A percentile compares a stretch with the other conserved stretches of the same genome.
Conservation (phyloP, 257 asterid species). For the Forsythia viridissima region DNA sequence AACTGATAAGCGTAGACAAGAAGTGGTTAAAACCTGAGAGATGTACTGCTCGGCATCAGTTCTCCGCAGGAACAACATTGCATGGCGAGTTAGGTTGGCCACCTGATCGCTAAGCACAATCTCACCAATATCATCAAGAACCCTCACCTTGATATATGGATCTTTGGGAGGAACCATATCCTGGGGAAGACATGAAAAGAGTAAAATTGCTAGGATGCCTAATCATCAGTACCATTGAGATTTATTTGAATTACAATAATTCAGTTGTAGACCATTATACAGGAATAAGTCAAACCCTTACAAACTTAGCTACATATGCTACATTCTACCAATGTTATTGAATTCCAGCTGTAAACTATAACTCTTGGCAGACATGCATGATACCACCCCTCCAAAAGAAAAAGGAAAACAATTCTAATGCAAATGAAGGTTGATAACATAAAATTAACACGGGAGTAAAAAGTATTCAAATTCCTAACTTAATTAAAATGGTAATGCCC, state of each 20-base stretch:
- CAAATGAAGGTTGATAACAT: not conserved
- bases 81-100: conserved; percentile 74
- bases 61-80: conserved; percentile 86
- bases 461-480: not conserved
- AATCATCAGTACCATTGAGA: not conserved
- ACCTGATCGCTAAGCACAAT: conserved; percentile 73
- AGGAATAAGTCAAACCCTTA: not conserved
- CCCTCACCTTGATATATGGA: conserved; percentile 93
- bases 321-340: not conserved
- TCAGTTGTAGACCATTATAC: not conserved
- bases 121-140: conserved; percentile 81
- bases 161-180: conserved; percentile 97
- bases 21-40: conserved; percentile 54
- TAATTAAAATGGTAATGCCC: not conserved
- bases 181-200: conserved; percentile 36
- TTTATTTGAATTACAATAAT: not conserved
- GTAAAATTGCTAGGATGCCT: not conserved
- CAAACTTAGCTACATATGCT: not conserved
- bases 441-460: not conserved
- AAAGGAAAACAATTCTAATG: not conserved
- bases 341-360: not conserved
- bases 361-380: not conserved
- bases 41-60: conserved; percentile 92
- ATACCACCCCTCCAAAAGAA: not conserved
- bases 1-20: not conserved